Evolutionary conservation across 2,329 filamentous ascomycete genomes (phyloP), one percentile per base, ranked within the genome.

Genomic region (Hymenoscyphus albidus): DNA sequence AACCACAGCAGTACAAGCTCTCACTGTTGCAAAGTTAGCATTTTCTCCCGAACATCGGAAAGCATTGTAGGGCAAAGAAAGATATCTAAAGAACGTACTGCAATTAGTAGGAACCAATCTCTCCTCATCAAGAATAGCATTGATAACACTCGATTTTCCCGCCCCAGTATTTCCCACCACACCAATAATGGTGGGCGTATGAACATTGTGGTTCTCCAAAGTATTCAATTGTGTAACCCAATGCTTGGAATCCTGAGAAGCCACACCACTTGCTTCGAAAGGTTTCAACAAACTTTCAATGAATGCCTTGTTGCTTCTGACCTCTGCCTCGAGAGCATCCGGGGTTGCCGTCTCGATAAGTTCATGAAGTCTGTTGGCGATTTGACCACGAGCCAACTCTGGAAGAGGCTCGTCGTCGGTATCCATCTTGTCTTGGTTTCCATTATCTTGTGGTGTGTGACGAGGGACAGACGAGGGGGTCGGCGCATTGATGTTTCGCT

Each of bases 1-100:
- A 1, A 81, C 79, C 0, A 81, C 79, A 5, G 79, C 78, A 2
- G 80, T 82, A 61, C 80, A 81, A 16, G 80, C 80, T 44, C 79
- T 42, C 66, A 66, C 59, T 56, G 59, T 42, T 38, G 4, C 1
- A 22, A 5, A 31, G 31, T 58, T 18, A 62, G 59, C 38, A 5
- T 31, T 44, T 16, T 7, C n/a, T 1, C 42, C 1, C 16, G n/a
- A 48, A 42, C 22, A 16, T 32, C 16, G 14, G 31, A 48, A 6
- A 44, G 13, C 1, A 14, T 39, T 13, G 13, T 14, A 7, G 18
- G 14, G 12, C 13, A 14, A 58, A 39, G n/a, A 12, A 12, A 39
- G n/a, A 39, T 35, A 39, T 78, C 80, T 80, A 69, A 81, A 55
- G 79, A 80, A 44, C 62, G 18, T 61, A 60, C 58, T 65, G 16